Evolutionary conservation across 176 grass and related monocot species (phyloP).

Genomic region (Lolium multiflorum): DNA sequence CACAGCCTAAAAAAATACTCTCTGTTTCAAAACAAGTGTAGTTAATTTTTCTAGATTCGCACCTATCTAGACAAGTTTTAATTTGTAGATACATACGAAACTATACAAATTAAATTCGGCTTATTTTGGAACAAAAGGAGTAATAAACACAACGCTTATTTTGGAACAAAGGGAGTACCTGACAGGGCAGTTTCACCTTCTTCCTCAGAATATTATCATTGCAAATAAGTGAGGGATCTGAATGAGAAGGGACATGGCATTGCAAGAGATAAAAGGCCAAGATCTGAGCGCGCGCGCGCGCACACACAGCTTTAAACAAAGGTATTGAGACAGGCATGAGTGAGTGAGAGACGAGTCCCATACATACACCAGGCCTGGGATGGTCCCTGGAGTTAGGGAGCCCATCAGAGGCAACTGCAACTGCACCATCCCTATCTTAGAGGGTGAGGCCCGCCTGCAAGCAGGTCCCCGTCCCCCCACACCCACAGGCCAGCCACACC

Average conservation of each 20-base stretch:
- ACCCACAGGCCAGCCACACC: conserved; percentile 33
- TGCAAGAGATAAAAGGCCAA: conserved; percentile 38
- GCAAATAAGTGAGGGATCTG: conserved; percentile 20
- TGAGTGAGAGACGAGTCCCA: conserved; percentile 38
- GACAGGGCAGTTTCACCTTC: conserved; percentile 22
- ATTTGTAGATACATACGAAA: too few species aligned
- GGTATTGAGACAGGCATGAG: conserved; percentile 28
- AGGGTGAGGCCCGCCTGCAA: conserved; percentile 38
- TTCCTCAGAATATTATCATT: conserved; percentile 7
- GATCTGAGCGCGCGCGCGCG: conserved; percentile 45
- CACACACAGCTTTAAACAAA: conserved; percentile 51
- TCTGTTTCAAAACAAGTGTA: too few species aligned
- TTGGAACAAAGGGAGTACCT: too few species aligned
- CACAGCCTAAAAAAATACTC: not conserved
- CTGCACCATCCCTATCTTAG: conserved; percentile 48
- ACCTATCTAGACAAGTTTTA: too few species aligned
- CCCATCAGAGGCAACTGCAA: conserved; percentile 47
- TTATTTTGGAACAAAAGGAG: too few species aligned
- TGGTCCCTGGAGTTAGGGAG: conserved; percentile 50
- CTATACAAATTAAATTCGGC: too few species aligned
- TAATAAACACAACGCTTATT: too few species aligned
- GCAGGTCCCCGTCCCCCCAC: conserved; percentile 46
- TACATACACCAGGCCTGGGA: conserved; percentile 27
- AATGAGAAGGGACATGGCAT: conserved; percentile 37
- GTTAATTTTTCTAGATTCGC: too few species aligned